phyloP scores from a whole-genome alignment of 352 stramenopile species.

The Phytophthora ohioensis region DNA sequence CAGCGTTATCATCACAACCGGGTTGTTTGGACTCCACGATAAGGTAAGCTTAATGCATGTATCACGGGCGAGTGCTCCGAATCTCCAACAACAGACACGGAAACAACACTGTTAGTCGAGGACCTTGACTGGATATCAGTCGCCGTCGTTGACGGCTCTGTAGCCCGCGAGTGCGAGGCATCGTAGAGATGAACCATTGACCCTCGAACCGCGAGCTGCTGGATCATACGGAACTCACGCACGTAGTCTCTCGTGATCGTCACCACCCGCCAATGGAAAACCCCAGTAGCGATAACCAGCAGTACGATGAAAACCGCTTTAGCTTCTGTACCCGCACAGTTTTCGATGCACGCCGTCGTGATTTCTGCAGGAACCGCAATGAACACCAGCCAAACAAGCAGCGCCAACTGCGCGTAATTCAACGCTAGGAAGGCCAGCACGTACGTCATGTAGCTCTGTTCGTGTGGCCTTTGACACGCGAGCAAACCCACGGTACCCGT shows the following conservation, averaged over 20 bases:
- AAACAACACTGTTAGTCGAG: constrained; percentile 15
- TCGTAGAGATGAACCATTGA: constrained; percentile 8
- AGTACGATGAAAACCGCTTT: constrained; percentile 41
- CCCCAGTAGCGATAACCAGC: constrained; percentile 29
- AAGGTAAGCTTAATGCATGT: not conserved
- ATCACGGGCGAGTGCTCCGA: not conserved
- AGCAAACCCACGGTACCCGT: constrained; percentile 41
- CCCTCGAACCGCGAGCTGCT: constrained; percentile 16
- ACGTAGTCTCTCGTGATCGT: constrained; percentile 41
- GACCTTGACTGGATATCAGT: constrained; percentile 31
- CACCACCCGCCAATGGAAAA: constrained; percentile 44
- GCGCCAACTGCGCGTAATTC: constrained; percentile 44
- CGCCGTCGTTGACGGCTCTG: constrained; percentile 24
- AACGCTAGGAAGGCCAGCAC: constrained; percentile 43
- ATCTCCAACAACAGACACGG: constrained; percentile 4
- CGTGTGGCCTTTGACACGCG: constrained; percentile 42
- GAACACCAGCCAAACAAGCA: constrained; percentile 39
- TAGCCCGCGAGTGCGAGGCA: constrained; percentile 16
- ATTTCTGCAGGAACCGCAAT: constrained; percentile 35
- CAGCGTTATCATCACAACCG: constrained; percentile 1
- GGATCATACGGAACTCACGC: constrained; percentile 45
- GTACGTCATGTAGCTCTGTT: constrained; percentile 33
- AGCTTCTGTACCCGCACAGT: constrained; percentile 23
- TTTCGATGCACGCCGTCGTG: constrained; percentile 6
- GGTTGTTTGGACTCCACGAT: not conserved